Evolutionary conservation across 495 filamentous ascomycete genomes (phyloP).

Genomic region (Lophium mytilinum): DNA sequence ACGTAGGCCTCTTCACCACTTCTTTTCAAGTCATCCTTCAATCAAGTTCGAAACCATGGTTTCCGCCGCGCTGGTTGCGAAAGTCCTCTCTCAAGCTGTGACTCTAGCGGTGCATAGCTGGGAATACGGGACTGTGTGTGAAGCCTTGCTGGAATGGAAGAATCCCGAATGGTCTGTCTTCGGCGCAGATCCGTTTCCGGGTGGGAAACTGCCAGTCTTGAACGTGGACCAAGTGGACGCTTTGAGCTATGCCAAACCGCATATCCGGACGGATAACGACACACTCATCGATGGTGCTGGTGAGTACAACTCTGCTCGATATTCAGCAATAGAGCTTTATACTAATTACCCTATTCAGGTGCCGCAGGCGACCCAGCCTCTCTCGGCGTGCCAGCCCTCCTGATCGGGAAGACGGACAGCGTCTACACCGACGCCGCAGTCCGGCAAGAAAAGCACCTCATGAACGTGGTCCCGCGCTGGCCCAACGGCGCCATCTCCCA

Average conservation of each 20-base stretch:
- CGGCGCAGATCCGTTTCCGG: slow-evolving; percentile 37
- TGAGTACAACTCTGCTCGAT: slow-evolving; percentile 16
- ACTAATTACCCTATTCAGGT: slow-evolving; percentile 10
- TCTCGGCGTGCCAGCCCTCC: slow-evolving; percentile 39
- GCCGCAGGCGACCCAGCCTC: slow-evolving; percentile 36
- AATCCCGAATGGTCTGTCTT: slow-evolving; percentile 40
- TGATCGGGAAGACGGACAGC: slow-evolving; percentile 38
- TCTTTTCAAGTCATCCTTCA: no score
- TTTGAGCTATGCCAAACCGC: slow-evolving; percentile 31
- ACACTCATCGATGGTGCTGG: slow-evolving; percentile 15
- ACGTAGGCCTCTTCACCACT: no score
- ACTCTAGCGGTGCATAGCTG: slow-evolving; percentile 30
- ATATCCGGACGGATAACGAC: slow-evolving; percentile 3
- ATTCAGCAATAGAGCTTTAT: slow-evolving; percentile 6
- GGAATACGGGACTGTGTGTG: slow-evolving; percentile 42
- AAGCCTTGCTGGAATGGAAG: slow-evolving; percentile 44
- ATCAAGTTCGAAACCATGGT: slow-evolving; percentile 7
- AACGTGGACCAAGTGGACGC: slow-evolving; percentile 25
- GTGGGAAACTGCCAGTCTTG: slow-evolving; percentile 33
- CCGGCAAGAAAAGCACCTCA: slow-evolving; percentile 30
- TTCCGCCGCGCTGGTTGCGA: slow-evolving; percentile 1
- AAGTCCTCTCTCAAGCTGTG: slow-evolving; percentile 12
- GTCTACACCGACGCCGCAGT: slow-evolving; percentile 28
- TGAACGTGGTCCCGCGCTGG: slow-evolving; percentile 39
- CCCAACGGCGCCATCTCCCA: slow-evolving; percentile 46